Evolutionary conservation across 768 basidiomycete genomes (phyloP).

Genomic region (Mycena vitilis): DNA sequence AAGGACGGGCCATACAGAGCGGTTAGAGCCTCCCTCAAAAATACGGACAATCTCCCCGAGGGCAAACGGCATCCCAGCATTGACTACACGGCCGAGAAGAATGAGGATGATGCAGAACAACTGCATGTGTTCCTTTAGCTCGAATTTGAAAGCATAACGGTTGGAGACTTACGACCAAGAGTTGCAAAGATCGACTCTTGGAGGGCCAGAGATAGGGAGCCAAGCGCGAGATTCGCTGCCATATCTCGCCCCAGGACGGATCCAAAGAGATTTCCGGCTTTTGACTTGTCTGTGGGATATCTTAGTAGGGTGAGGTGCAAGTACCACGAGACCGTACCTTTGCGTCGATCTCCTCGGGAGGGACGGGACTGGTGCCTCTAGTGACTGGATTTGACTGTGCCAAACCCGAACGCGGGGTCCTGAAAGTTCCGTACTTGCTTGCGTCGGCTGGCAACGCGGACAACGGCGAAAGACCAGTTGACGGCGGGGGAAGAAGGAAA

Average conservation of each 20-base stretch:
- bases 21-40: slow-evolving; percentile 59
- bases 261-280: slow-evolving; percentile 69
- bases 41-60: slow-evolving; percentile 73
- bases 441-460: slow-evolving; percentile 52
- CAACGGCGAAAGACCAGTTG: slow-evolving; percentile 64
- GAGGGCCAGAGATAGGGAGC: slow-evolving; percentile 89
- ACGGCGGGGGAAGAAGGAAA: slow-evolving; percentile 66
- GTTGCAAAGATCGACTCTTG: slow-evolving; percentile 72
- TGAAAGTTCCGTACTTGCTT: slow-evolving; percentile 85
- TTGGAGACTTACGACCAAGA: slow-evolving; percentile 65
- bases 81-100: slow-evolving; percentile 80
- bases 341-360: slow-evolving; percentile 51
- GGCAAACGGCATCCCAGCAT: slow-evolving; percentile 74
- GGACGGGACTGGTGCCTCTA: slow-evolving; percentile 61
- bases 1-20: slow-evolving; percentile 77
- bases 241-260: slow-evolving; percentile 79
- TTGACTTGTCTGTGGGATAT: slow-evolving; percentile 45
- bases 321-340: slow-evolving; percentile 46
- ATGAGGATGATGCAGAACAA: slow-evolving; percentile 77
- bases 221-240: slow-evolving; percentile 71
- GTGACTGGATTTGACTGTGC: slow-evolving; percentile 67
- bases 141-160: slow-evolving; percentile 10
- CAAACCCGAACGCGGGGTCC: slow-evolving; percentile 58
- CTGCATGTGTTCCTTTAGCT: slow-evolving; percentile 47
- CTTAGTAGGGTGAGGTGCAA: background rate